phyloP scores from a whole-genome alignment of 768 basidiomycete genomes.

The Collybia sp. region DNA sequence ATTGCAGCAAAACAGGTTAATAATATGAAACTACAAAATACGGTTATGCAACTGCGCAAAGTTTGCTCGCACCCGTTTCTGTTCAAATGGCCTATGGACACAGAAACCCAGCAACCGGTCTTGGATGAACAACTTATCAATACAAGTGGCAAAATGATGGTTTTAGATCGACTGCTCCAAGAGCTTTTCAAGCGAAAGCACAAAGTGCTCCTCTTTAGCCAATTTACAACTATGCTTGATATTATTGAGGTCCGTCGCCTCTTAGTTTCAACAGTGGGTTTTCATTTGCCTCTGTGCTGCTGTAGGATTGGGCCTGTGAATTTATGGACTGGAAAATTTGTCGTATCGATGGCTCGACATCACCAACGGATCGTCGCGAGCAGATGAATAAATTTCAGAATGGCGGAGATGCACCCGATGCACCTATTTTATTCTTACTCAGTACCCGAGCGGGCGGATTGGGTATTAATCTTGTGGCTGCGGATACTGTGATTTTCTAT shows the following conservation, averaged over 20 bases:
- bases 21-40: slow-evolving; percentile 91
- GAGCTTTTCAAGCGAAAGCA: slow-evolving; percentile 78
- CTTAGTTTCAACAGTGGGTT: slow-evolving; percentile 1
- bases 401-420: slow-evolving; percentile 53
- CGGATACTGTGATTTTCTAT: slow-evolving; percentile 92
- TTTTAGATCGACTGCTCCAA: slow-evolving; percentile 82
- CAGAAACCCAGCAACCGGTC: slow-evolving; percentile 52
- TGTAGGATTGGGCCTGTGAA: slow-evolving; percentile 81
- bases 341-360: slow-evolving; percentile 87
- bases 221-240: slow-evolving; percentile 96
- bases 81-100: slow-evolving; percentile 79
- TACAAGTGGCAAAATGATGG: slow-evolving; percentile 95
- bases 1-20: slow-evolving; percentile 74
- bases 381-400: slow-evolving; percentile 85
- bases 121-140: slow-evolving; percentile 79
- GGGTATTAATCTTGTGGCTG: slow-evolving; percentile 76
- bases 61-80: slow-evolving; percentile 92
- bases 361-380: slow-evolving; percentile 74
- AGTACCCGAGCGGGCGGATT: slow-evolving; percentile 79
- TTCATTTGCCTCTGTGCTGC: neutral
- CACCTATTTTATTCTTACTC: slow-evolving; percentile 73
- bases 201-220: slow-evolving; percentile 85
- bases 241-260: slow-evolving; percentile 71
- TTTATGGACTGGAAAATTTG: slow-evolving; percentile 81
- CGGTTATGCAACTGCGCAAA: slow-evolving; percentile 96